Base-by-base conservation (phyloP, 345 rosid genomes). In the Euphorbia tirucalli region DNA sequence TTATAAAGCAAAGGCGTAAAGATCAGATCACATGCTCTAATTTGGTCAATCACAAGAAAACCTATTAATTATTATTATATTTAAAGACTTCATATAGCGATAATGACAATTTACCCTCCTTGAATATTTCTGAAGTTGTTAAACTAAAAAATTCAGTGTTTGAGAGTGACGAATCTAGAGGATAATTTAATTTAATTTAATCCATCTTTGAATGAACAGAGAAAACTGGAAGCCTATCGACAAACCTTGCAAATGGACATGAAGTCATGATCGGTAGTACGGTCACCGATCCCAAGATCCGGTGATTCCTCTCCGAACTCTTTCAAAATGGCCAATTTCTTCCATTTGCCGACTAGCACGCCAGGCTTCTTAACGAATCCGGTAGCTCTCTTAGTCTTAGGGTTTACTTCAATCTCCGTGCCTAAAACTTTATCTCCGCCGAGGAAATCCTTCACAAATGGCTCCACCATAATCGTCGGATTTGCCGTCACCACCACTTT, bases 401-500 rank as follows among this genome's bases (percentile, higher is more conserved):
- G 91, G 68, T 89, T 87, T 50, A 94, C 98, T 71, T 90, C 92
- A 43, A 94, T 89, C 82, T 94, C 97, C 3, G 97, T 94, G n/a
- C 98, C 98, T 19, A 94, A 76, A 15, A 94, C 98, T 77, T 87
- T 87, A 41, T 90, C 96, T 6, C 90, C 98, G 4, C 97, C 97
- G 0, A 94, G 90, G 78, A 86, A 94, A 55, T 90, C 96, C 84
- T 86, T 92, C 73, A 89, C 93, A 41, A 94, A 94, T 9, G 97
- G 86, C 78, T 94, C 97, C 62, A 94, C 98, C 98, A 94, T 92
- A 37, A 94, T 71, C 18, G 80, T 82, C 50, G 97, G 97, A 77
- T 90, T 94, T 32, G 96, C 97, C 65, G 98, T 94, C 82, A 94
- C 98, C 74, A 94, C 96, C 75, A 92, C 97, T 75, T 89, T 92